Evolutionary conservation across 2,329 filamentous ascomycete genomes (phyloP), one percentile per base, ranked within the genome.

Genomic region (Fusarium sp.): DNA sequence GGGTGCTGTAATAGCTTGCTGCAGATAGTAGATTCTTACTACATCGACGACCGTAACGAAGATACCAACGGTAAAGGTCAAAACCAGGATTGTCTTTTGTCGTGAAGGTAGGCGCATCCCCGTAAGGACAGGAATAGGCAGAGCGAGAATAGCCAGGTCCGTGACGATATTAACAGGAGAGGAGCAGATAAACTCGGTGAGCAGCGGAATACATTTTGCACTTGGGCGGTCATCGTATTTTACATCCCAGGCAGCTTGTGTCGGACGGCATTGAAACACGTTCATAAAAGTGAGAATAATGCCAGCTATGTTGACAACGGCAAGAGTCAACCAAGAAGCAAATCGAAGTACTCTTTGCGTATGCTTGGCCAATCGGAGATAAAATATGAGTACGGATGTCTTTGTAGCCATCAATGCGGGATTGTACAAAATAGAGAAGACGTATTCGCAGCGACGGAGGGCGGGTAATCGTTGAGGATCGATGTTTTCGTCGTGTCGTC

Each of bases 91-190:
- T 3, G 91, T 89, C 81, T 98, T 98, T 77, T 98, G 94, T 64
- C 93, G 92, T 62, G 84, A 87, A 0, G 94, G 95, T 12, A 98
- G 81, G 49, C 90, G 90, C 91, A 98, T 96, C 56, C 90, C 86
- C 1, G 94, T 97, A 21, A 98, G 83, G 12, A 98, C 92, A 2
- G 94, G 94, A 74, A 98, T 93, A 0, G 95, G 94, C 13, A 98
- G 83, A 44, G 96, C 91, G 30, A 98, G 84, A 52, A 98, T 93
- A 44, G 93, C 92, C 58, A 98, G 84, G 76, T 98, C 94, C 21
- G 94, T 97, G 66, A 97, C 90, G 72, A 98, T 93, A 80, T 98
- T 98, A 77, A 97, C 88, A 0, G 95, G 94, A 0, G 94, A 92
- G 7, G 94, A 95, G 77, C 88, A 90, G 53, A 90, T 88, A 74